These are phyloP conservation scores for Phyllosticta capitalensis DNA, from an alignment of 2,329 filamentous ascomycete species.

Conservation along the genomic window DNA sequence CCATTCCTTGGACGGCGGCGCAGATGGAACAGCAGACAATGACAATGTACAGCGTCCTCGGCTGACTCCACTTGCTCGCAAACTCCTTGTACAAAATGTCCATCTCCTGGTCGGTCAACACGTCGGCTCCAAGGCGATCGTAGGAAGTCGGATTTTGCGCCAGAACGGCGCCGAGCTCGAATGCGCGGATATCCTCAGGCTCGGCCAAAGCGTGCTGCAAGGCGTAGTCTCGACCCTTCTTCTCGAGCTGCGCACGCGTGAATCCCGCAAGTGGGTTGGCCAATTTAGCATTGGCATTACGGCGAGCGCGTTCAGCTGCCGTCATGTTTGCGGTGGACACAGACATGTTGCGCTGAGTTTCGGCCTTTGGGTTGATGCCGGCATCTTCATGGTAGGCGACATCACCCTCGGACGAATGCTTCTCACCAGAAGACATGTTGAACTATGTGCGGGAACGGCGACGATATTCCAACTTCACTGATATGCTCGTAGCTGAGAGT, in stretches of 20 bases:
- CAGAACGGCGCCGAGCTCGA: slow-evolving; percentile 22
- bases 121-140: slow-evolving; percentile 19
- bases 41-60: slow-evolving; percentile 54
- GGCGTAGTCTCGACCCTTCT: slow-evolving; percentile 51
- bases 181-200: slow-evolving; percentile 21
- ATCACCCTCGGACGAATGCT: slow-evolving; percentile 12
- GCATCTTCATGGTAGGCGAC: slow-evolving; percentile 13
- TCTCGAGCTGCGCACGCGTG: slow-evolving; percentile 41
- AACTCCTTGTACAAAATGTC: slow-evolving; percentile 50
- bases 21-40: slow-evolving; percentile 58
- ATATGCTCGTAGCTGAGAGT: neutral
- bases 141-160: slow-evolving; percentile 18
- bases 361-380: neutral
- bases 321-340: slow-evolving; percentile 22
- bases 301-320: slow-evolving; percentile 23
- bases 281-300: slow-evolving; percentile 39
- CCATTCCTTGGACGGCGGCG: slow-evolving; percentile 62
- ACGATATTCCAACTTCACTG: neutral
- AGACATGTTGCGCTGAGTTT: slow-evolving; percentile 15
- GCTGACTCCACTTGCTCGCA: slow-evolving; percentile 60
- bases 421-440: slow-evolving; percentile 7
- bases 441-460: neutral
- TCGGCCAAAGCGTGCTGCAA: slow-evolving; percentile 37
- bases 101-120: slow-evolving; percentile 50
- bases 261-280: slow-evolving; percentile 45